Evolutionary conservation across 1,284 basidiomycete genomes (phyloP).

Genomic region (Microbotryum violaceum): DNA sequence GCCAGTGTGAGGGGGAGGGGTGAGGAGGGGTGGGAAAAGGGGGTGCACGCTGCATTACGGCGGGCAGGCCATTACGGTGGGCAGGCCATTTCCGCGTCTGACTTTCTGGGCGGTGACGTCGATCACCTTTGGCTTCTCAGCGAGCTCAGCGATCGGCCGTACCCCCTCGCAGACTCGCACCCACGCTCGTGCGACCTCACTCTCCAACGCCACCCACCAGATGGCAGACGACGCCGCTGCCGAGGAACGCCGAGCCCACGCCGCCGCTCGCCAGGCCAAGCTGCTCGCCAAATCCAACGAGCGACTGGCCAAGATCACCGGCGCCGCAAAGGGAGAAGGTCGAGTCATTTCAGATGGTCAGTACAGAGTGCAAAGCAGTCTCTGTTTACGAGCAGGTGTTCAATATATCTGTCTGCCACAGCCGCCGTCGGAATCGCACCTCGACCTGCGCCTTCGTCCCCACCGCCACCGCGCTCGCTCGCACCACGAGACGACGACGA

Average conservation of each 20-base stretch:
- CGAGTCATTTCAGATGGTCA: conserved; percentile 23
- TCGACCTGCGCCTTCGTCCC: background rate
- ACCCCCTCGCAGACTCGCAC: too few species aligned
- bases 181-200: too few species aligned
- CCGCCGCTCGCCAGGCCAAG: conserved; percentile 32
- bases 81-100: too few species aligned
- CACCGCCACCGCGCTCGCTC: conserved; percentile 11
- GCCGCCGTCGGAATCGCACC: conserved; percentile 10
- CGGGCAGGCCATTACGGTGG: too few species aligned
- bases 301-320: conserved; percentile 37
- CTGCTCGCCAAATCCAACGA: conserved; percentile 34
- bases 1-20: too few species aligned
- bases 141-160: too few species aligned
- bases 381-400: background rate
- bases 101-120: too few species aligned
- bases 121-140: too few species aligned
- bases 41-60: too few species aligned
- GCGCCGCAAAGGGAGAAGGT: conserved; percentile 33
- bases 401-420: background rate
- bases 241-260: conserved; percentile 22
- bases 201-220: background rate
- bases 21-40: too few species aligned
- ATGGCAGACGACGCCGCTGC: conserved; percentile 22
- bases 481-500: conserved; percentile 29
- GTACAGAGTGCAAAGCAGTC: background rate